Evolutionary conservation across 805 yeast species (phyloP).

Genomic region (Scheffersomyces ergatensis): DNA sequence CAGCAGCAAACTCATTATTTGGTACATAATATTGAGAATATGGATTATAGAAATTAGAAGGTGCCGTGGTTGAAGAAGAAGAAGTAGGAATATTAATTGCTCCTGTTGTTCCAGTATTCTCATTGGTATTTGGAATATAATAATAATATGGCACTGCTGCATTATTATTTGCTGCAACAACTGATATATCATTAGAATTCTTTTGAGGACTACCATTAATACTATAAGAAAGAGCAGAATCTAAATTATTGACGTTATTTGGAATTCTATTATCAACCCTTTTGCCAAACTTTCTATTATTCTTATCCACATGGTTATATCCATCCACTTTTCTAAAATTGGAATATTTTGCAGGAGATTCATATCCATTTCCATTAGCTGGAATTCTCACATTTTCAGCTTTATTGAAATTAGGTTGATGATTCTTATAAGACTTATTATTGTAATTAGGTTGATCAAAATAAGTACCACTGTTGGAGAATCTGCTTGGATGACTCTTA

Average conservation of each 20-base stretch:
- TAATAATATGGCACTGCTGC: conserved; percentile 11
- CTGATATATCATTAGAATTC: not conserved
- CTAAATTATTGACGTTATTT: not conserved
- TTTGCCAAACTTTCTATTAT: not conserved
- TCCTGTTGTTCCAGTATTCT: not conserved
- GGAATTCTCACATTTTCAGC: not conserved
- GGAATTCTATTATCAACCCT: conserved; percentile 1
- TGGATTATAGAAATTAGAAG: conserved; percentile 25
- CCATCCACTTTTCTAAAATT: conserved; percentile 6
- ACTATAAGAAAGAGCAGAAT: not conserved
- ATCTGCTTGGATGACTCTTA: no score
- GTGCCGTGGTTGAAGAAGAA: conserved; percentile 12
- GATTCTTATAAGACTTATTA: not conserved
- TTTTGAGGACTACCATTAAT: not conserved
- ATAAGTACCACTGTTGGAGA: no score
- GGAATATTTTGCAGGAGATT: not conserved
- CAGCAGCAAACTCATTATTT: conserved; percentile 12
- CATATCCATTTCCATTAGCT: not conserved
- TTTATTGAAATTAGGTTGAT: not conserved
- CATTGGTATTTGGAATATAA: conserved; percentile 14
- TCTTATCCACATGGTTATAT: not conserved
- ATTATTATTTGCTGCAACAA: not conserved
- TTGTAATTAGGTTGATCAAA: not conserved
- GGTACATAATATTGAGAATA: conserved; percentile 24
- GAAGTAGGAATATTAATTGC: conserved; percentile 3